Conservation (phyloP, 345 rosid species). For the Dipteronia sinensis region DNA sequence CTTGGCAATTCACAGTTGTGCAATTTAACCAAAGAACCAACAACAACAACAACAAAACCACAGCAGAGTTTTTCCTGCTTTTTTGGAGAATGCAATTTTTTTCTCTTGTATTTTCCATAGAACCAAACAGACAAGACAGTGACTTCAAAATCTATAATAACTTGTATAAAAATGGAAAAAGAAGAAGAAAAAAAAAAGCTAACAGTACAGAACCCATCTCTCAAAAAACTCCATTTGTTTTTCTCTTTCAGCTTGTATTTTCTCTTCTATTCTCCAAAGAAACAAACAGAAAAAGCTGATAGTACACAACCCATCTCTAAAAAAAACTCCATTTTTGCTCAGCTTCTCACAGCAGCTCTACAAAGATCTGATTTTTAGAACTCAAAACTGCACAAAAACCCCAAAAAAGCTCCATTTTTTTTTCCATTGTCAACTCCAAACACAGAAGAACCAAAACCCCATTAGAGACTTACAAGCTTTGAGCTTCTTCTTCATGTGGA, state of each 20-base stretch:
- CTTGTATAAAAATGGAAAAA: not conserved
- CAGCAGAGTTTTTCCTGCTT: conserved; percentile 19
- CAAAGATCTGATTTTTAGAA: conserved; percentile 20
- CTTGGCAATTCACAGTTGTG: conserved; percentile 51
- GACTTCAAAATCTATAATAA: conserved; percentile 23
- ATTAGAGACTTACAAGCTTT: conserved; percentile 4
- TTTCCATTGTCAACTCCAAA: not conserved
- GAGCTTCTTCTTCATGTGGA: conserved; percentile 1
- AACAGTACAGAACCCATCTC: not conserved
- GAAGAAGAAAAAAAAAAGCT: not conserved
- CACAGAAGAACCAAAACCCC: not conserved
- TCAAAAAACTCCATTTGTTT: conserved; percentile 7
- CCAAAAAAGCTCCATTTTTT: conserved; percentile 13
- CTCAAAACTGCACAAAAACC: conserved; percentile 22
- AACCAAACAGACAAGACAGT: conserved; percentile 17
- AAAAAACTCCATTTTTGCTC: conserved; percentile 10
- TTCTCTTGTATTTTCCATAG: conserved; percentile 39
- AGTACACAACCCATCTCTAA: conserved; percentile 6
- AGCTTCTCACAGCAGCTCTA: conserved; percentile 24
- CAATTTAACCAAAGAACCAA: conserved; percentile 34
- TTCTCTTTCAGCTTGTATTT: not conserved
- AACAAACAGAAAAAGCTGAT: not conserved
- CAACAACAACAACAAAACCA: conserved; percentile 42
- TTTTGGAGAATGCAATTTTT: conserved; percentile 24
- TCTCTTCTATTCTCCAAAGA: not conserved